Base-by-base conservation (phyloP, 2,329 filamentous ascomycete genomes). In the Teratosphaeria zuluensis region DNA sequence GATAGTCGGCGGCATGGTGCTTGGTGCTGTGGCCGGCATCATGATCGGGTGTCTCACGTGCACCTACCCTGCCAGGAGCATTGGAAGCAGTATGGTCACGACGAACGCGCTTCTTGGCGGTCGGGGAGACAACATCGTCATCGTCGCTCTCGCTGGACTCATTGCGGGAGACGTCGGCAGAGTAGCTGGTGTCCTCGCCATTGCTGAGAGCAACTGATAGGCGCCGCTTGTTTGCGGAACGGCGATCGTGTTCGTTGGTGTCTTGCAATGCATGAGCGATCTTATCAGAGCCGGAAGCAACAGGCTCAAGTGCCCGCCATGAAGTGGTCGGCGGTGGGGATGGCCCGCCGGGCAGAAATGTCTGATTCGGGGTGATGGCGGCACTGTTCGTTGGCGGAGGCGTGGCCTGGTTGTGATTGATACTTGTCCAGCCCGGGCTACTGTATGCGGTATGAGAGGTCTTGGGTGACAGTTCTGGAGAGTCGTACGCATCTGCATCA, bases 401-500 rank as follows among this genome's bases (percentile, higher is more conserved):
- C 12, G 32, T 58, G 55, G 51, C 58, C 31, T 57, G 54, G 2
- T 56, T 21, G 14, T 60, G 46, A 56, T 71, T 70, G 64, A 70
- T 65, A 55, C 63, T 65, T 16, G 66, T 63, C 66, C 67, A 70
- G 2, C 52, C 52, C 14, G 28, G 28, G 52, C 52, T 31, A 21
- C 28, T 53, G 42, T 48, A 48, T n/a, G 19, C 42, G 4, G 32
- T 35, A n/a, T 53, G 54, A 2, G 63, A 51, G 51, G 28, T 55
- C 59, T 70, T 70, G n/a, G 70, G 69, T 19, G 70, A 72, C 4
- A 71, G 57, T 16, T 57, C 58, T 7, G 66, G 66, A 6, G 65
- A 67, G 11, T 66, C 63, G 21, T 57, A 35, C 5, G 54, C 55
- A 7, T 57, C 33, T 16, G 60, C 30, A n/a, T 51, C 53, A 56